These are phyloP conservation scores for Flaveria floridana DNA, from an alignment of 140 eudicot species.

Conservation along the genomic window DNA sequence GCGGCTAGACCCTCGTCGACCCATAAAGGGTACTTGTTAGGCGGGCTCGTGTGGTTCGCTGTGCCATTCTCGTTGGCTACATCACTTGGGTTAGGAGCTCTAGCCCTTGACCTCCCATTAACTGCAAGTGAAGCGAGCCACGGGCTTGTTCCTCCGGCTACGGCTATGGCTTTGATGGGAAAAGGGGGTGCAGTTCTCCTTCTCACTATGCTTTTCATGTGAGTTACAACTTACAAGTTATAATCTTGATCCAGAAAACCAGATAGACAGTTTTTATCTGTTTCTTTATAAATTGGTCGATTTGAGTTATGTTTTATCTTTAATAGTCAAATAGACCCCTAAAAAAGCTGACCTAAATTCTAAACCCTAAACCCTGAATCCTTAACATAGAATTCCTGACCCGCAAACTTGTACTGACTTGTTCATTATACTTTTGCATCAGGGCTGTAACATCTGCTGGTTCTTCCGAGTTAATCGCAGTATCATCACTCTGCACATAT, in stretches of 20 bases:
- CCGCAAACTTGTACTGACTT: background rate
- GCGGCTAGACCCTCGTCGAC: slow-evolving; percentile 99
- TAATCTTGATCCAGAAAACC: background rate
- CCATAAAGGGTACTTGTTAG: slow-evolving; percentile 92
- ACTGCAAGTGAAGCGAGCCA: slow-evolving; percentile 86
- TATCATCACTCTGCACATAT: slow-evolving; percentile 91
- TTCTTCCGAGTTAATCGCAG: slow-evolving; percentile 92
- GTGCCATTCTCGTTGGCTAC: slow-evolving; percentile 97
- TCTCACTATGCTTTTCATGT: slow-evolving; percentile 98
- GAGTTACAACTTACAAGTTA: slow-evolving; percentile 26
- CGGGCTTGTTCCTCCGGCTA: slow-evolving; percentile 98
- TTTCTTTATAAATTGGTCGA: background rate
- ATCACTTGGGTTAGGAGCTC: slow-evolving; percentile 91
- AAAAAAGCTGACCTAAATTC: background rate
- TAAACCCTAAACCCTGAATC: background rate
- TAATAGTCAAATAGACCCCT: background rate
- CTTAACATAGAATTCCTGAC: too few species aligned
- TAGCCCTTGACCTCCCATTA: slow-evolving; percentile 91
- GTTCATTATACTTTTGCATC: slow-evolving; percentile 19
- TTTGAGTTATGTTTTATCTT: slow-evolving; percentile 6
- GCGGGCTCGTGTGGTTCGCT: slow-evolving; percentile 97
- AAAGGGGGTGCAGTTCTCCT: slow-evolving; percentile 93
- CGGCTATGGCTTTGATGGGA: slow-evolving; percentile 98
- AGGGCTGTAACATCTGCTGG: slow-evolving; percentile 99
- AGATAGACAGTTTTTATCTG: background rate